Evolutionary conservation across 768 basidiomycete genomes (phyloP), one percentile per base, ranked within the genome.

Genomic region (Suillus cothurnatus): DNA sequence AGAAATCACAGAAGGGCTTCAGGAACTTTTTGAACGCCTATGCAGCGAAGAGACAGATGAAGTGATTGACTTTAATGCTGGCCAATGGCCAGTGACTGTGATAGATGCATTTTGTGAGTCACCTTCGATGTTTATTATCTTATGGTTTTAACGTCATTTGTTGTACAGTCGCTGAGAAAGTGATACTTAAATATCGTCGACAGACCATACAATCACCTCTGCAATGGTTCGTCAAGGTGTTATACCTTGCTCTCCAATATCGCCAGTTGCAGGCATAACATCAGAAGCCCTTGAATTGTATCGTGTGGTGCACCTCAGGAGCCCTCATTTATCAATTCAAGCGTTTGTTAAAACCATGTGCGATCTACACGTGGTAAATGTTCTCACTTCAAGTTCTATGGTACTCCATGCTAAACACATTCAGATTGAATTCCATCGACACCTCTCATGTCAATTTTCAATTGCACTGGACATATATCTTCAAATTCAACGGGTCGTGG

Each of bases 381-480:
- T 11, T 19, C 1, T 41, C 39, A 41, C 6, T 41, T 41, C 31
- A 32, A 32, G 5, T 34, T 21, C 39, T 17, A 21, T 43, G 6
- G 7, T 15, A 59, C 19, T 6, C 17, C 19, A 11, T 47, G 32
- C 41, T 55, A 21, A 31, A 32, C 6, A 14, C 17, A 11, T 59
- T 11, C 26, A 39, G 64, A 32, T 64, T 31, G 39, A 65, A 3
- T 70, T 60, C 26, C 63, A 66, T 9, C 21, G 34, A 4, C 64
- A 63, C 38, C 41, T 72, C 14, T 58, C 55, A 4, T 7, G 57
- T 5, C 74, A 77, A 57, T 73, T 78, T 47, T 66, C 71, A 1
- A 67, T 71, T 17, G 63, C 69, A 0, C 73, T 66, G 41, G 74
- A 78, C 64, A 45, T 71, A 0, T 77, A 76, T 28, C 66, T 76